Base-by-base conservation (phyloP, 805 yeast genomes). In the Saccharomycopsis sp. region DNA sequence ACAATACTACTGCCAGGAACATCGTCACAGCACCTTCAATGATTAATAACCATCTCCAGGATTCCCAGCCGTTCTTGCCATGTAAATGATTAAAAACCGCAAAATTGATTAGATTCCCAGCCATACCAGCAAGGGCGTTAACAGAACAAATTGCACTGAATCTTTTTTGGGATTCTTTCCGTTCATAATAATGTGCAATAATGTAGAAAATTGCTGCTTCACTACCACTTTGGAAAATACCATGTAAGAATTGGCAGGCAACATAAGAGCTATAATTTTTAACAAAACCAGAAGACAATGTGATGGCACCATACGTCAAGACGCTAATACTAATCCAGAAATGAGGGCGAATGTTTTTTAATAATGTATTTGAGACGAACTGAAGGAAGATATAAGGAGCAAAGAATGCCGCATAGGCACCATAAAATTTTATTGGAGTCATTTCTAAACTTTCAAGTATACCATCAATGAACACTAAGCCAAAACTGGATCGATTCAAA, bases 21-120 rank as follows among this genome's bases (percentile, higher is more conserved):
- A 45, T 41, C 4, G 66, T 61, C 35, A 70, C 57, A 39, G 71
- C 58, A 11, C 79, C 78, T 50, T 75, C 77, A 44, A 74, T 61
- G 28, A 74, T 69, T 51, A 70, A 73, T 39, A 72, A 63, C 78
- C 77, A 74, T 55, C 69, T 63, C 79, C 79, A 74, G 4, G 67
- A 59, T 14, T 59, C 57, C 22, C 59, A 57, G 3, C 72, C 72
- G 17, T 50, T 56, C 4, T 45, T 48, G 6, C 63, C 65, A 27
- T 53, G 56, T 49, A 65, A 46, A 26, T 43, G 44, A 40, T 60
- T 51, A 24, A 53, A 60, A 40, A 65, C 4, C 13, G 56, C 36
- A 34, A 34, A 41, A 16, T 27, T 16, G 8, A 47, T 24, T 8
- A 43, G 19, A 31, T 39, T 32, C 7, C 32, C 40, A 26, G 36